A percentile compares a stretch with the other conserved stretches of the same genome.
These are phyloP conservation scores for Tephrocybe sp. DNA, from an alignment of 768 basidiomycete genomes.

Conservation along the genomic window DNA sequence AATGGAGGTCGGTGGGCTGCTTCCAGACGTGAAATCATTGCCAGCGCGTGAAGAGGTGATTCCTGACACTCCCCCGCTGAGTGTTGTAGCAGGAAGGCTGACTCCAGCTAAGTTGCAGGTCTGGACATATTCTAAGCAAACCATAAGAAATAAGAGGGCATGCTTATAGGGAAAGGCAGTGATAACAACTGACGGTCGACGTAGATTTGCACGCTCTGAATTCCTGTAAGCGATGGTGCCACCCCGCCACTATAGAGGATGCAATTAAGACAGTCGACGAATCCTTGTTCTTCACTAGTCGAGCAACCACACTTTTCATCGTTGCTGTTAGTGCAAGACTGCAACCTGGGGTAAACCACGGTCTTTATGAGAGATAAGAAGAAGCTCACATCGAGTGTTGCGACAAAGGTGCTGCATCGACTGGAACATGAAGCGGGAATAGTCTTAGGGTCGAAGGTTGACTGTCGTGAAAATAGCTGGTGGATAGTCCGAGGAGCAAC, in stretches of 20 bases:
- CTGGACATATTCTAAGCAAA: slow-evolving; percentile 9
- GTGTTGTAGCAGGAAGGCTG: slow-evolving; percentile 11
- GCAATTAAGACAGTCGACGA: slow-evolving; percentile 15
- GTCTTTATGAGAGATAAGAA: not conserved
- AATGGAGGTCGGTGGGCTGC: not conserved
- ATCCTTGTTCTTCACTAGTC: slow-evolving; percentile 1
- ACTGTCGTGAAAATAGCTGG: slow-evolving; percentile 13
- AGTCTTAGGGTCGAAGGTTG: slow-evolving; percentile 7
- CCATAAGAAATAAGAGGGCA: not conserved
- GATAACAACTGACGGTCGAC: slow-evolving; percentile 11
- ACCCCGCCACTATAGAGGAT: slow-evolving; percentile 1
- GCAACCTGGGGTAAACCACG: not conserved
- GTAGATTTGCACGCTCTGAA: not conserved
- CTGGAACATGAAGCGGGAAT: slow-evolving; percentile 9
- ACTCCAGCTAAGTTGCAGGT: slow-evolving; percentile 10
- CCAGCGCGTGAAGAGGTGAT: slow-evolving; percentile 1
- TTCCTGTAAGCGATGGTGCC: not conserved
- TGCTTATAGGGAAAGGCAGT: not conserved
- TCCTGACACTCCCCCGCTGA: slow-evolving; percentile 4
- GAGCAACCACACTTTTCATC: slow-evolving; percentile 11
- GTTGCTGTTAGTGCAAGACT: slow-evolving; percentile 5
- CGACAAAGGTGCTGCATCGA: slow-evolving; percentile 1
- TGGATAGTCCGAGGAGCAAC: slow-evolving; percentile 5
- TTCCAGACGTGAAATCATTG: not conserved
- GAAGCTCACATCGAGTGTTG: slow-evolving; percentile 2